Evolutionary conservation across 2,329 filamentous ascomycete species (phyloP).

Genomic region (Aspergillus flavus): DNA sequence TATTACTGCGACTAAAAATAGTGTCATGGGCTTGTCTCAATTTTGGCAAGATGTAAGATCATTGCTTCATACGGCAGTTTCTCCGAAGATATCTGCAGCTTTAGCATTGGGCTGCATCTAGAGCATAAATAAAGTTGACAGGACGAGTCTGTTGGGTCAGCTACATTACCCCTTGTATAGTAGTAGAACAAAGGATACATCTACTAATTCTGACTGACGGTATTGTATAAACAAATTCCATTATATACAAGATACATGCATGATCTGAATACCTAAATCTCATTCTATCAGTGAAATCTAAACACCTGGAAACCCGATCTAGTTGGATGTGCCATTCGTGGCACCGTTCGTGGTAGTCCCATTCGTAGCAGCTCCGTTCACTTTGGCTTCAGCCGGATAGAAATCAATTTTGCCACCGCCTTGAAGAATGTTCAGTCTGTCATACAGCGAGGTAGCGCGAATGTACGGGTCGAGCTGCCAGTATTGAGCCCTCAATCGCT

Average conservation of each 20-base stretch:
- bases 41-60: neutral
- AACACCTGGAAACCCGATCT: neutral
- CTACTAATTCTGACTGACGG: neutral
- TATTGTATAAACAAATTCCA: neutral
- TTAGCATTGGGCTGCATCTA: neutral
- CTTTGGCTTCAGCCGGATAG: constrained; percentile 54
- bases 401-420: constrained; percentile 70
- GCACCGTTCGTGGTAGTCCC: neutral
- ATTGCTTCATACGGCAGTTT: neutral
- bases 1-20: neutral
- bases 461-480: constrained; percentile 90
- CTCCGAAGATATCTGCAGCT: neutral
- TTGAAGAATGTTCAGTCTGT: constrained; percentile 73
- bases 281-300: constrained; percentile 4
- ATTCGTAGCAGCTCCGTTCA: constrained; percentile 6
- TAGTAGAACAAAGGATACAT: neutral
- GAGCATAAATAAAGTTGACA: neutral
- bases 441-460: constrained; percentile 79
- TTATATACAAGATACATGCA: constrained; percentile 10
- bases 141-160: neutral
- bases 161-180: neutral
- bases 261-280: neutral
- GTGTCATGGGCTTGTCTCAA: neutral
- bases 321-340: neutral
- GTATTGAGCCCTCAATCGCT: constrained; percentile 71